Base-by-base conservation (phyloP, 768 basidiomycete species). In the Suillus alpinus region DNA sequence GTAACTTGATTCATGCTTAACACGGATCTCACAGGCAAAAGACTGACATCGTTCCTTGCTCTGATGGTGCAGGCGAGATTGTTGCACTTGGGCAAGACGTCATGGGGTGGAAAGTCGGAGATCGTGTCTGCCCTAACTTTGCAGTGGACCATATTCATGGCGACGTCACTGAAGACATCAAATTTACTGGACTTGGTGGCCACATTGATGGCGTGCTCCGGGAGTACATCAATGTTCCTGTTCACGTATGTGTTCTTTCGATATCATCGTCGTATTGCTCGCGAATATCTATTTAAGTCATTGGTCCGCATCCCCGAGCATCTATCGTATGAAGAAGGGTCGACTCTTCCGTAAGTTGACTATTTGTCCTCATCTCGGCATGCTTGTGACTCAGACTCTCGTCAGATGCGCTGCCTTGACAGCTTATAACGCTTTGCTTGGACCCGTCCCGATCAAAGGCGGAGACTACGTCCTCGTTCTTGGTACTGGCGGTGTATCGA, bases 251-350 rank as follows among this genome's bases (percentile, higher is more conserved):
- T 66, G 3, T 50, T 12, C 18, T 2, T 40, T 40, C 10, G 9
- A 36, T 26, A 1, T 23, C 18, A 40, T 5, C 20, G 3, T 36
- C 32, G 23, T 31, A 31, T 36, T 44, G 49, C 4, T 14, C 46
- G 12, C 8, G 56, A 58, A 36, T 43, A 18, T 8, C 44, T 46
- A 34, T 20, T 9, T 8, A 56, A 83, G 82, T 76, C 78, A 0
- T 72, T 88, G 40, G 79, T 88, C 36, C 63, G 67, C 41, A 75
- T 87, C 61, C 84, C 89, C 0, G 70, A 79, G 16, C 81, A 87
- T 67, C 76, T 89, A 20, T 81, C 79, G 2, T 86, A 83, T 63
- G 83, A 85, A 62, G 84, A 91, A 67, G 88, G 82, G 0, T 83
- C 88, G 0, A 86, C 86, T 26, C 73, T 90, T 6, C 84, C 86